Base-by-base conservation (phyloP, 352 stramenopile genomes). In the Albugo candida region DNA sequence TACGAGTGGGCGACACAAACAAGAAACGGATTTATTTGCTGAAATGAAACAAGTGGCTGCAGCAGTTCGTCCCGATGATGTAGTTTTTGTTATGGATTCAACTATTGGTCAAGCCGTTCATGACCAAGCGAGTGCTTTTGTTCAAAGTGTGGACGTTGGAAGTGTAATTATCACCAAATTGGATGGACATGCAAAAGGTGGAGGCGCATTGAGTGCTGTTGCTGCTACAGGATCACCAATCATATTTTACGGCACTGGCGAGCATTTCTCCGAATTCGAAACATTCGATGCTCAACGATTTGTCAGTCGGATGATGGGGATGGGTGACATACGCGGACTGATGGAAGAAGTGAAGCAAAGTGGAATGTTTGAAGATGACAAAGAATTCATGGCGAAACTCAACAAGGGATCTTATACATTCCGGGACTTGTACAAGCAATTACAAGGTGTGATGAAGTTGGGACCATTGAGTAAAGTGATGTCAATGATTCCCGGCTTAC, bases 141-240 rank as follows among this genome's bases (percentile, higher is more conserved):
- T 94, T 36, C 63, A 89, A 45, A 92, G 92, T 12, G 92, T 98
- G 11, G 78, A 94, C 60, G 95, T 99, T 11, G 95, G 95, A 1
- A 95, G 81, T 55, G 94, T 99, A 13, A 96, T 99, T 52, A 97
- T 99, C 54, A 99, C 95, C 43, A 99, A 99, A 72, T 71, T 99
- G 17, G 95, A 99, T 61, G 95, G 95, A 18, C 94, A 99, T 63
- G 95, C 95, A 27, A 99, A 98, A 70, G 95, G 95, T 35, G 95
- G 95, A 38, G 95, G 95, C 48, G 95, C 95, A 0, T 71, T 99
- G 16, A 97, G 82, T 60, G 95, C 95, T 0, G 94, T 99, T n/a
- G 89, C 94, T 0, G 95, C 95, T 0, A 99, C 95, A 0, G 81
- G 92, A 16, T 95, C 86, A 48, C 93, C 95, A 0, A 98, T 99